Evolutionary conservation across 2,329 filamentous ascomycete species (phyloP).

Genomic region (Phoma sp.): DNA sequence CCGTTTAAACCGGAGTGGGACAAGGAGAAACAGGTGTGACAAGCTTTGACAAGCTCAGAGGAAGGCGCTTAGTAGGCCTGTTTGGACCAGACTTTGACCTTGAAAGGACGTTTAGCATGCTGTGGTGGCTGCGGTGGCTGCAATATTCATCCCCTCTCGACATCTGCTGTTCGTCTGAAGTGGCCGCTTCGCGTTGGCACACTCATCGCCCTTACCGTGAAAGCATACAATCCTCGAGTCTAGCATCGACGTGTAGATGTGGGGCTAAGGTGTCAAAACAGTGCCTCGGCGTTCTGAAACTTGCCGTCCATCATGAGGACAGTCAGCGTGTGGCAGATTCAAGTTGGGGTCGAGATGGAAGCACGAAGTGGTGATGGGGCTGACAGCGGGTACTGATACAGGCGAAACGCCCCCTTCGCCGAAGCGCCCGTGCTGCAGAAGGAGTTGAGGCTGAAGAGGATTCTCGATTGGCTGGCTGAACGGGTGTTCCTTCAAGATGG

Average conservation of each 20-base stretch:
- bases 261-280: background rate
- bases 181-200: too few species aligned
- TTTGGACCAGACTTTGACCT: background rate
- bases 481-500: background rate
- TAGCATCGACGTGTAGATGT: background rate
- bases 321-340: background rate
- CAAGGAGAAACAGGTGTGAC: constrained; percentile 1
- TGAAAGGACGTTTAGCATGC: background rate
- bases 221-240: background rate
- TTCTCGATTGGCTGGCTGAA: background rate
- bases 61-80: constrained; percentile 5
- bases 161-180: too few species aligned
- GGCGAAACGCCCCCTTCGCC: constrained; percentile 13
- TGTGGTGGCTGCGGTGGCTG: background rate
- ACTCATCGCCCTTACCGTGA: background rate
- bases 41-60: constrained; percentile 14
- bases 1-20: background rate
- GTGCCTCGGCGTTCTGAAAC: constrained; percentile 1
- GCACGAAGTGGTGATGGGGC: background rate
- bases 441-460: background rate
- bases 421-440: background rate
- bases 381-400: constrained; percentile 16
- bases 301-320: background rate
- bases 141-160: background rate
- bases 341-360: background rate